Conservation (phyloP, 257 asterid species). For the Nicotiana tomentosiformis region DNA sequence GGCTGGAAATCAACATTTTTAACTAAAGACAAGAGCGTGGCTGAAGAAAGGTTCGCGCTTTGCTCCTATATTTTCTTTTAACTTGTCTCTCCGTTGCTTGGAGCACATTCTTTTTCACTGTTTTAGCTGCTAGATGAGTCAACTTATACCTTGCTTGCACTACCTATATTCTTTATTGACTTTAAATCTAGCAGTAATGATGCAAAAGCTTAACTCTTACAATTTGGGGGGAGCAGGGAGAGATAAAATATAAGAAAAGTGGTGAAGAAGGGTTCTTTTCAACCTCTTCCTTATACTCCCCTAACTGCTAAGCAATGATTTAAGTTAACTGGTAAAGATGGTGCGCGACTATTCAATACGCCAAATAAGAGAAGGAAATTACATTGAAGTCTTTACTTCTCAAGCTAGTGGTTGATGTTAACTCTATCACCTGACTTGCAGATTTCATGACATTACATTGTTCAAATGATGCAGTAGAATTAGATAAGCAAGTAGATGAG, state of each 20-base stretch:
- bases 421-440: background rate
- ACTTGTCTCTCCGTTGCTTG: background rate
- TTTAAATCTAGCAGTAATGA: background rate
- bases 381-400: background rate
- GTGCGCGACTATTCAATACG: background rate
- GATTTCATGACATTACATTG: background rate
- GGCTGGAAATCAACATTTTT: constrained; percentile 90
- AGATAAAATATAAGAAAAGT: background rate
- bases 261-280: background rate
- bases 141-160: background rate
- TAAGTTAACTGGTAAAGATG: background rate
- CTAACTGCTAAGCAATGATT: background rate
- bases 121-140: background rate
- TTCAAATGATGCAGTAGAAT: background rate
- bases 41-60: constrained; percentile 64
- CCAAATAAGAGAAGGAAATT: background rate
- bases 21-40: constrained; percentile 63
- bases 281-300: background rate
- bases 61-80: background rate
- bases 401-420: background rate
- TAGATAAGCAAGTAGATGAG: too few relatives aligned
- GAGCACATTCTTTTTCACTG: background rate
- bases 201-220: background rate
- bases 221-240: background rate
- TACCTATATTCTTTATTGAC: background rate